Evolutionary conservation across 2,329 filamentous ascomycete genomes (phyloP), one percentile per base, ranked within the genome.

Genomic region (Xylaria hypoxylon): DNA sequence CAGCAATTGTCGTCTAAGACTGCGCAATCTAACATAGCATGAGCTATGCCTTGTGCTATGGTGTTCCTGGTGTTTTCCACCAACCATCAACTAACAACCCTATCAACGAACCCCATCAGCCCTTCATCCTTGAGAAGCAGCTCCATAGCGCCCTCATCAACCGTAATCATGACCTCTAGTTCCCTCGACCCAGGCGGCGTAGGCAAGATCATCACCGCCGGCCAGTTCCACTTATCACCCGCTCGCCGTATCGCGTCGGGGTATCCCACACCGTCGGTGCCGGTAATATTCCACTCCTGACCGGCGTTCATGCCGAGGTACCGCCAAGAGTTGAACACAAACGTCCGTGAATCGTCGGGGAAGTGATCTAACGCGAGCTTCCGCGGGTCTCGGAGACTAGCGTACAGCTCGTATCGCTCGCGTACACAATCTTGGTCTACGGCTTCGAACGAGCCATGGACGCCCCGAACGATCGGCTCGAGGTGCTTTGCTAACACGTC

Each of bases 261-360:
- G 24, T 64, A 55, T 26, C 47, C n/a, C 2, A 19, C 24, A 3
- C 24, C 35, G 28, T n/a, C 31, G 24, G 45, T 10, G 28, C 51
- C 59, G 2, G 48, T 47, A 35, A 64, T 35, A 35, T 22, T 19
- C 62, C 62, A 64, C 22, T 59, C 48, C 48, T 64, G 55, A 7
- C 53, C 56, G 22, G 40, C 33, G 17, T 56, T 56, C 22, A 44
- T 48, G 35, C 62, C 62, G 31, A 59, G 26, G 48, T 64, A 59
- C n/a, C 62, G 55, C 62, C 62, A 64, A n/a, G 55, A 53, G 31
- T 64, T 64, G 17, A 64, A 53, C 40, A 64, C 28, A 15, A 64
- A 59, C 7, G 35, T 24, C 10, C 31, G 22, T 17, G 45, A 48
- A 4, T 64, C 56, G 19, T 24, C 10, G 13, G 42, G 48, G 15